Evolutionary conservation across 1,139 yeast genomes (phyloP), one percentile per base, ranked within the genome.

Genomic region (Kazachstania sp.): DNA sequence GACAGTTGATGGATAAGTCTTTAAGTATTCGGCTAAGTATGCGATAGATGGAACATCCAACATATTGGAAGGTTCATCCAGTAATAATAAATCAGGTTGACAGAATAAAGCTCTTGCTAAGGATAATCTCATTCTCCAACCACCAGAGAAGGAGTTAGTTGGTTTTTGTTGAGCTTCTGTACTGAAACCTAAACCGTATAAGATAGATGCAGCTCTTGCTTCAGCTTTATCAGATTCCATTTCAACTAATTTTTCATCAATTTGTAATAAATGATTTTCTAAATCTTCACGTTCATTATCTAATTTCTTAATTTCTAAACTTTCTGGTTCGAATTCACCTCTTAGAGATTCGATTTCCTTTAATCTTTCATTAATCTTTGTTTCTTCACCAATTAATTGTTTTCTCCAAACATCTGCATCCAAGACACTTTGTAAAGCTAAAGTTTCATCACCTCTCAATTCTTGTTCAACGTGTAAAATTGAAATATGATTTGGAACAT

Each of bases 91-190:
- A 67, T 94, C 98, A 0, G 98, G 98, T 65, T 86, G 85, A 75
- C 97, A 92, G 75, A 92, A 92, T 65, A 92, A 77, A 0, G 98
- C 98, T 71, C 98, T 80, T 2, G 98, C 98, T 53, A 92, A 77
- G n/a, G 97, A 86, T 56, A 92, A 77, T 73, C 98, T 84, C 98
- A 92, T 92, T 78, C 98, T 83, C 98, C 98, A 92, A 81, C 98
- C 98, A 78, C 98, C 98, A 47, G 97, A 88, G 67, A 92, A 92
- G 32, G 92, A 78, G 58, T 87, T 90, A 9, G 97, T 88, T 23
- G 96, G 81, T 50, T 74, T 73, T 45, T 72, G 71, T 66, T 92
- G 98, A 6, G 96, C 78, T 61, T 86, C 95, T 54, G 80, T 79
- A 44, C 95, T 83, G 72, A 92, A 92, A 51, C 98, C 98, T 50